These are phyloP conservation scores for Chionographis japonica DNA, from an alignment of 106 monocot species.

Conservation along the genomic window DNA sequence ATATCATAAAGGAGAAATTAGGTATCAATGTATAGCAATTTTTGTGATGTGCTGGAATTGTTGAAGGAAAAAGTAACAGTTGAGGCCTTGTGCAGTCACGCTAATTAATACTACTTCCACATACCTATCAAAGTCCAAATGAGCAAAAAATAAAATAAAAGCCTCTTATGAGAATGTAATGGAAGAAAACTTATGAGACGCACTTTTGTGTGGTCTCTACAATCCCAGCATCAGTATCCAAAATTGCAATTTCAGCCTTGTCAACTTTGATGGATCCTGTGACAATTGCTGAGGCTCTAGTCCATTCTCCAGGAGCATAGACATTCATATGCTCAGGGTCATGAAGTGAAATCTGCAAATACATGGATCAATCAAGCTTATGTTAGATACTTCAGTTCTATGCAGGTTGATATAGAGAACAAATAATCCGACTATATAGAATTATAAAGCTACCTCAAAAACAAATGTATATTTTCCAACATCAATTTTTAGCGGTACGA, in stretches of 20 bases:
- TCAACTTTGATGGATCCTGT: constrained; percentile 75
- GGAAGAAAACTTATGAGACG: background rate
- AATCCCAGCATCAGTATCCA: constrained; percentile 60
- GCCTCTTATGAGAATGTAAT: no score
- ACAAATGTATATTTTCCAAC: constrained; percentile 73
- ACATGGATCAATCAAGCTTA: constrained; percentile 12
- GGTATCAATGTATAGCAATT: no score
- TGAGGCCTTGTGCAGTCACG: no score
- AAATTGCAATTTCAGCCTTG: constrained; percentile 73
- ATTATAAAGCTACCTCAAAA: constrained; percentile 60
- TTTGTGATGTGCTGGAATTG: no score
- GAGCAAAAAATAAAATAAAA: no score
- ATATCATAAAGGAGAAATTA: no score
- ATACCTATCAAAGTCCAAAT: no score
- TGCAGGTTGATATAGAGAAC: constrained; percentile 1
- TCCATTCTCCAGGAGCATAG: constrained; percentile 55
- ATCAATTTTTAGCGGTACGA: constrained; percentile 63
- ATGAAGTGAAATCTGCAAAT: constrained; percentile 58
- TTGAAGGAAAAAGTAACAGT: no score
- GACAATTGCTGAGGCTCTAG: constrained; percentile 29
- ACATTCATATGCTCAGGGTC: constrained; percentile 48
- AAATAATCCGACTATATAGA: constrained; percentile 7
- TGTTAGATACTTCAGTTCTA: background rate
- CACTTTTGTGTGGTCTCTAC: constrained; percentile 65
- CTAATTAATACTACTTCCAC: no score